Base-by-base conservation (phyloP, 495 filamentous ascomycete genomes). In the Penicillium paradoxum region DNA sequence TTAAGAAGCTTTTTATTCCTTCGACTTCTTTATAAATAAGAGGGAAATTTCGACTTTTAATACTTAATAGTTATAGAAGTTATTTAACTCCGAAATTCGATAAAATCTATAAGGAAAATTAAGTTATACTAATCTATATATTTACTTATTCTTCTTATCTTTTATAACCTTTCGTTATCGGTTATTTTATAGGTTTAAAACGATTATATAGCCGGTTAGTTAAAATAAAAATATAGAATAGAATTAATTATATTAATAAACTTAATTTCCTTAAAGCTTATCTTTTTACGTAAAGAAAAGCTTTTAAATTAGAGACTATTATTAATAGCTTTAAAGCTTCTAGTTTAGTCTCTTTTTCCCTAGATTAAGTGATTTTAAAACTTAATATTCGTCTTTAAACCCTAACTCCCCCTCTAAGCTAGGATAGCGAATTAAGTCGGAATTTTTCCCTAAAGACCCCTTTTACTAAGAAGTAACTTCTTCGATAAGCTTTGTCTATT, bases 161-260 rank as follows among this genome's bases (percentile, higher is more conserved):
- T 44, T 44, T 44, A 44, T 18, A 44, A 11, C 24, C 24, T 29
- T 24, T 44, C 6, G 6, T 27, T 44, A 44, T 44, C 6, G 2
- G 41, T 6, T 44, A 11, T 44, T 44, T 44, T 44, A 6, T 6
- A 6, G 24, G 27, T 4, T 29, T 44, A 44, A 44, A 44, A 17
- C 2, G n/a, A 8, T 8, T 2, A 11, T 44, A 44, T 29, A 24
- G 24, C n/a, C 7, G 9, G 41, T 2, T 44, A 10, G 25, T 44
- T 27, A 24, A 29, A 17, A 4, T 17, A 6, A 44, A 44, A 44
- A 44, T 44, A 11, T 11, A 10, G n/a, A 0, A 0, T 40, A n/a
- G 45, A 8, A 42, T 55, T 11, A 55, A 50, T 13, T 17, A 55
- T 45, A 50, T 55, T 18, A 17, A 55, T 25, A 45, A 56, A 40